Evolutionary conservation across 164 flowering plant genomes (phyloP).

Genomic region (Pachysandra terminalis): DNA sequence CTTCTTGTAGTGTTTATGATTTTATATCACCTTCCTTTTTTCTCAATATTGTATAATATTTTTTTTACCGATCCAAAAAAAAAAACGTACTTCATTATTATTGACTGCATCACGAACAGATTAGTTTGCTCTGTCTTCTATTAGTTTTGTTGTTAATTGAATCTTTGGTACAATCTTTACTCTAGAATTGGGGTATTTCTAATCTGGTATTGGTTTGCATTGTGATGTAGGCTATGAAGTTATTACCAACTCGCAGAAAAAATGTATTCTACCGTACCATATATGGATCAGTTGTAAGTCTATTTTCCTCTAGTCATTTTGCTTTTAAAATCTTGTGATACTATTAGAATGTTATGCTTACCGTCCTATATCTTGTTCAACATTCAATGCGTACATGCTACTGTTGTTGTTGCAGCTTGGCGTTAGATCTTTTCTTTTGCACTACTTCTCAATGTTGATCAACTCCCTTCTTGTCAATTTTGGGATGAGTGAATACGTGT

Average conservation of each 20-base stretch:
- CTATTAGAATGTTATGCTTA: background rate
- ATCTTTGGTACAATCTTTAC: background rate
- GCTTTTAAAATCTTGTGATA: background rate
- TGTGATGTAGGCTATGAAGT: constrained; percentile 74
- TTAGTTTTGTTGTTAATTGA: background rate
- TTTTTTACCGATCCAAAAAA: no score
- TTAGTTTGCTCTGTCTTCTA: background rate
- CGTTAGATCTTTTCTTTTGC: constrained; percentile 63
- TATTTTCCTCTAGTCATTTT: background rate
- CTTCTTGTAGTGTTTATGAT: no score
- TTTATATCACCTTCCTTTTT: no score
- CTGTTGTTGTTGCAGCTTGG: constrained; percentile 63
- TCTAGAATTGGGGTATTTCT: background rate
- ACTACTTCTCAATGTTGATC: constrained; percentile 69
- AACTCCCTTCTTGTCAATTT: constrained; percentile 72
- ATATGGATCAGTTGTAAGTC: constrained; percentile 75
- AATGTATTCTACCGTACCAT: constrained; percentile 60
- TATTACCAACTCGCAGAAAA: constrained; percentile 87
- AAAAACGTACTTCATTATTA: no score
- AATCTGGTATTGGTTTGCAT: constrained; percentile 5
- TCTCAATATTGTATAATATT: no score
- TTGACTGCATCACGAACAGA: no score
- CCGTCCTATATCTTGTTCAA: background rate
- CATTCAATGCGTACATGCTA: background rate
- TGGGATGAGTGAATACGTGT: constrained; percentile 78